Percentiles rank a stretch among this genome's conserved stretches.
Conservation (phyloP, 306 rosid species). For the Cyclanthera cordifolia region DNA sequence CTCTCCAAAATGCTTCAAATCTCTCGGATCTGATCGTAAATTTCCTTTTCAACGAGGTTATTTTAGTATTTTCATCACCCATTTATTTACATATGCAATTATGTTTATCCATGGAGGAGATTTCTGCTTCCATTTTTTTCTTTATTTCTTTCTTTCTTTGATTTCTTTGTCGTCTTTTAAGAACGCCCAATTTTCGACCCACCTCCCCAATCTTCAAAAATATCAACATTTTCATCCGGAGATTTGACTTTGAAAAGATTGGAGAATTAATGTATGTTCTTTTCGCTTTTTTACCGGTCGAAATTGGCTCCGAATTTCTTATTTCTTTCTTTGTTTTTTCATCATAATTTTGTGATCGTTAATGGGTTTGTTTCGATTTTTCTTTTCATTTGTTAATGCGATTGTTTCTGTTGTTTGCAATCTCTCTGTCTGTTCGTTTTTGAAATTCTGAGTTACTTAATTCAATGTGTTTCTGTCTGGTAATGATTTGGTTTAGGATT, state of each 20-base stretch:
- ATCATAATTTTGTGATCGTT: not conserved
- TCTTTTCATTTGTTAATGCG: too few species aligned
- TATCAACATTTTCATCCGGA: not conserved
- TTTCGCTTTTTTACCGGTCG: not conserved
- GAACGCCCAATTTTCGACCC: not conserved
- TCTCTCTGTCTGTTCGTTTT: too few species aligned
- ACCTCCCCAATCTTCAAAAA: not conserved
- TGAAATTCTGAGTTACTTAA: not conserved
- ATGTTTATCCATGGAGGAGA: slow-evolving; percentile 18
- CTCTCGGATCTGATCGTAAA: not conserved
- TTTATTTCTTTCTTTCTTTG: slow-evolving; percentile 9
- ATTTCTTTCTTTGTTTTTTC: not conserved
- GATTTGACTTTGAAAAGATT: not conserved
- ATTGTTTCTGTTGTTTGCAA: too few species aligned
- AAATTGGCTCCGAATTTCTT: slow-evolving; percentile 4
- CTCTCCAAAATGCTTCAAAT: not conserved
- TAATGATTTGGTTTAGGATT: not conserved
- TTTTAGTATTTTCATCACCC: not conserved
- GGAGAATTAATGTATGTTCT: slow-evolving; percentile 5
- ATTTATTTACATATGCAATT: slow-evolving; percentile 21
- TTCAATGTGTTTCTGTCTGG: not conserved
- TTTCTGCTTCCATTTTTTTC: not conserved
- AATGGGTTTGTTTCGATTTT: not conserved
- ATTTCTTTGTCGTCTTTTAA: not conserved
- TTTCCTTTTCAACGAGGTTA: not conserved